Conservation (phyloP, 2,329 filamentous ascomycete genomes). For the Diplodia mutila region DNA sequence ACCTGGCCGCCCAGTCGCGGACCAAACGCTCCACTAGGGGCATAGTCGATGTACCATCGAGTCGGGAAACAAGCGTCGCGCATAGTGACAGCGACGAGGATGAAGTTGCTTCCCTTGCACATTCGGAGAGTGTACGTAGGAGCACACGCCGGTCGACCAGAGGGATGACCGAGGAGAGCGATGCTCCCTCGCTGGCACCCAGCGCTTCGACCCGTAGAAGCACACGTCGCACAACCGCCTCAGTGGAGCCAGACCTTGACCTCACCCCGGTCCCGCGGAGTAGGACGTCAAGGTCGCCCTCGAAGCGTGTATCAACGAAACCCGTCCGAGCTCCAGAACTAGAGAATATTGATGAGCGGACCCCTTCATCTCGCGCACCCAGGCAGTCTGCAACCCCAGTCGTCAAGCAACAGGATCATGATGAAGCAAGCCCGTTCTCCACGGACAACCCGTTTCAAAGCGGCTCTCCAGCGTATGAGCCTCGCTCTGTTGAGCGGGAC, state of each 20-base stretch:
- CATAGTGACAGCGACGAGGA: constrained; percentile 59
- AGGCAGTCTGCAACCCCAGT: constrained; percentile 34
- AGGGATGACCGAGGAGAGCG: constrained; percentile 43
- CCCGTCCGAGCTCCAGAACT: constrained; percentile 45
- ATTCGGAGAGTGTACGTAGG: constrained; percentile 28
- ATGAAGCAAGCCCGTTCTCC: constrained; percentile 72
- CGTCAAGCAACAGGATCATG: constrained; percentile 50
- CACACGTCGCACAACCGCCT: constrained; percentile 19
- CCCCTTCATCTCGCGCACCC: constrained; percentile 30
- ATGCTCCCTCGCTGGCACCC: constrained; percentile 41
- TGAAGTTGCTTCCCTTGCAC: constrained; percentile 33
- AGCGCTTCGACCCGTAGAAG: constrained; percentile 7
- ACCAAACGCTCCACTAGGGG: constrained; percentile 87
- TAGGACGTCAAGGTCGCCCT: constrained; percentile 37
- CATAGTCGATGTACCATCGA: constrained; percentile 70
- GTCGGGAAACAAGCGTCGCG: constrained; percentile 65
- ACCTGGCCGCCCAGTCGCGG: constrained; percentile 73
- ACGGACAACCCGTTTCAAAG: constrained; percentile 93
- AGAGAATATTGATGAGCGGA: constrained; percentile 39
- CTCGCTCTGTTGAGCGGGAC: constrained; percentile 42
- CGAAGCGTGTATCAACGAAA: constrained; percentile 47
- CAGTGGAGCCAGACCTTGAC: constrained; percentile 23
- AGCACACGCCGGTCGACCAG: constrained; percentile 44
- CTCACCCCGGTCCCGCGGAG: constrained; percentile 27
- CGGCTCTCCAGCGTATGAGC: constrained; percentile 63